Evolutionary conservation across 108 stramenopile species (phyloP).

Genomic region (Cylindrotheca closterium): DNA sequence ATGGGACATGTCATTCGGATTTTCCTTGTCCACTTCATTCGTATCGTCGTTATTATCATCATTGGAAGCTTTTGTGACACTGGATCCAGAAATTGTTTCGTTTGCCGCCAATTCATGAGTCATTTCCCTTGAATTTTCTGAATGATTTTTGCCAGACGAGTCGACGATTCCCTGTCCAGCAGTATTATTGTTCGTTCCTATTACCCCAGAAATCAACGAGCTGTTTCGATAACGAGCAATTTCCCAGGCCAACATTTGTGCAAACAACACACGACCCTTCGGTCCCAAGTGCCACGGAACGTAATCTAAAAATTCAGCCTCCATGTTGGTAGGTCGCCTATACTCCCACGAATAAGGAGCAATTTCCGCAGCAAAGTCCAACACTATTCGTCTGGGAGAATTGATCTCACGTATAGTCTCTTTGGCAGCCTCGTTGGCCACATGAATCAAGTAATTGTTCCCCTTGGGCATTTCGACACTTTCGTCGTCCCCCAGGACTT

Average conservation of each 20-base stretch:
- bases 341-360: not conserved
- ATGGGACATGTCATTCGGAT: no score
- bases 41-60: no score
- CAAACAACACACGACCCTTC: not conserved
- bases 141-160: no score
- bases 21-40: no score
- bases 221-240: no score
- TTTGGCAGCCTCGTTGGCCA: not conserved
- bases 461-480: not conserved
- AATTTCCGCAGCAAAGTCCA: not conserved
- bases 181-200: no score
- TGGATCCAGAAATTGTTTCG: no score
- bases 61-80: no score
- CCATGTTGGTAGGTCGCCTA: not conserved
- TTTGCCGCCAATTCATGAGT: no score
- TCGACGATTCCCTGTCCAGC: no score
- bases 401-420: not conserved
- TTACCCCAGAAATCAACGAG: no score
- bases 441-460: not conserved
- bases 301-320: not conserved
- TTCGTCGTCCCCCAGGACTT: not conserved
- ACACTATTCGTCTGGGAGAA: not conserved
- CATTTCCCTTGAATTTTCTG: no score
- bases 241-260: not conserved
- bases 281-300: not conserved